Evolutionary conservation across 208 protist genomes (phyloP), one percentile per base, ranked within the genome.

Genomic region (Leishmania turanica): DNA sequence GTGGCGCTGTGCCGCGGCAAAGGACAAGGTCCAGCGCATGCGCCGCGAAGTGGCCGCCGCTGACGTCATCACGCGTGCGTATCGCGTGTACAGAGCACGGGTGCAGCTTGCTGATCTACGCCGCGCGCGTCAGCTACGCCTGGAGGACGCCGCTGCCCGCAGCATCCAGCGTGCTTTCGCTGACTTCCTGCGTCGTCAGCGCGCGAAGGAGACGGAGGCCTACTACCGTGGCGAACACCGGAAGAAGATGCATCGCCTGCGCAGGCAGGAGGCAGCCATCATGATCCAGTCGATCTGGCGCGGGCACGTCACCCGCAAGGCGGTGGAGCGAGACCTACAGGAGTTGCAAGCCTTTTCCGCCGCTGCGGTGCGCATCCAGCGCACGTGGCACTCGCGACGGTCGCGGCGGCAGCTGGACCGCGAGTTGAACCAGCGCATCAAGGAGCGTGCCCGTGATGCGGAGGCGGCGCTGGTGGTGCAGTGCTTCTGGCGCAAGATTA

Each of bases 401-500:
- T 82, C 86, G 27, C 87, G 89, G 11, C 58, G 70, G 45, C 76
- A 73, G n/a, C 82, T 97, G 37, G 81, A 83, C 40, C n/a, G 73
- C 27, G 85, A 88, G 56, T 72, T 96, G 56, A 54, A 62, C 53
- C 45, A 77, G 51, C 90, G 92, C 68, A 80, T 82, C 19, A 71
- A 31, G 5, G 68, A 79, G 56, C 88, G 88, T n/a, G 40, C 82
- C 70, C 71, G 80, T 31, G 79, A 84, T 19, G 60, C 75, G 27
- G 37, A 75, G 34, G 92, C 94, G n/a, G 92, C 89, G 6, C 70
- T 96, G 54, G 80, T 64, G 53, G 79, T 98, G 54, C 95, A 98
- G 88, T 95, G 92, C 83, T 95, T 96, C 86, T 98, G 95, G 95
- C 88, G 95, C 47, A 93, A 89, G 83, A 90, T 92, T 84, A 72